These are phyloP conservation scores for Lactarius vividus DNA, from an alignment of 768 basidiomycete species.

Conservation along the genomic window DNA sequence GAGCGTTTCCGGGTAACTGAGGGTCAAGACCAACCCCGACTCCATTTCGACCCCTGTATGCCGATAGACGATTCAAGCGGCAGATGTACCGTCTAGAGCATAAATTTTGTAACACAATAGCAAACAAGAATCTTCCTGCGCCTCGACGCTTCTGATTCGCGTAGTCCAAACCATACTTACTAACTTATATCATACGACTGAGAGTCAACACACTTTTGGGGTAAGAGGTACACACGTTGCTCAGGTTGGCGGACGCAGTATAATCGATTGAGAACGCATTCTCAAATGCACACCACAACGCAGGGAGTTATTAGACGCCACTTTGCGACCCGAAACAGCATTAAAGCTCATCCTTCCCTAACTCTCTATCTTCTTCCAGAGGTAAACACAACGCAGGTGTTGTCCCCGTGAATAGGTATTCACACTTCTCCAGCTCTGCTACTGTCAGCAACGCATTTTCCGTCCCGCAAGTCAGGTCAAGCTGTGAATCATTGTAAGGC, in stretches of 20 bases:
- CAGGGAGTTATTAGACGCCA: not conserved
- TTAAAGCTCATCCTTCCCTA: constrained; percentile 35
- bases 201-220: not conserved
- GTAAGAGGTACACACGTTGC: not conserved
- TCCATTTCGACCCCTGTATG: too few relatives aligned
- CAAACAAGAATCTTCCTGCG: not conserved
- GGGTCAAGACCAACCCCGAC: not conserved
- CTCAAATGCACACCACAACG: not conserved
- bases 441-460: constrained; percentile 79
- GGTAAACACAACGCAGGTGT: constrained; percentile 80
- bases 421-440: constrained; percentile 93
- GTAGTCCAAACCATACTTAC: not conserved
- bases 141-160: not conserved
- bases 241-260: not conserved
- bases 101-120: not conserved
- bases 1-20: constrained; percentile 45
- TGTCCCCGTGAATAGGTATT: constrained; percentile 85
- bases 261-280: not conserved
- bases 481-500: constrained; percentile 41
- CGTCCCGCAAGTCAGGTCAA: constrained; percentile 79
- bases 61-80: not conserved
- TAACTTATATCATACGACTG: not conserved
- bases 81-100: not conserved
- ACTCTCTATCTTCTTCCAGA: constrained; percentile 40
- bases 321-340: not conserved